Percentiles rank a stretch among this genome's conserved stretches.
Evolutionary conservation across 108 stramenopile species (phyloP).

Genomic region (Cyclotella atomus): DNA sequence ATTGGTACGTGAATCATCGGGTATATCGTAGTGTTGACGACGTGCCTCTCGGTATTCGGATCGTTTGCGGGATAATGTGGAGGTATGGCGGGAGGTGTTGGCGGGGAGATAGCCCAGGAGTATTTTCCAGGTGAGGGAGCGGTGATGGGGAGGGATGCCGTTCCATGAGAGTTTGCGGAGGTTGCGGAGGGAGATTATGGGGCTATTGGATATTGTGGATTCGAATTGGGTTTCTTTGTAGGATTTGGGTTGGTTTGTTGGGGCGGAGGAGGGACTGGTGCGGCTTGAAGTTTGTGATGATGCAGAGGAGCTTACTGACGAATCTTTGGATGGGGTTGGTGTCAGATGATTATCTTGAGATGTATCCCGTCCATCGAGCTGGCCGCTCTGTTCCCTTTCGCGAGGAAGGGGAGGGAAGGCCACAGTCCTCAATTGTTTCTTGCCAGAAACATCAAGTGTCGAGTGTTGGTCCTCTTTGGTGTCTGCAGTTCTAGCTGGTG

Average conservation of each 20-base stretch:
- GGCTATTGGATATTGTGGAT: constrained; percentile 43
- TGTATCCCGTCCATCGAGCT: neutral
- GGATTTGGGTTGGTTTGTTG: constrained; percentile 29
- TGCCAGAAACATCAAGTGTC: neutral
- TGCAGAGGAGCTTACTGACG: neutral
- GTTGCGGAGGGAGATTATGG: constrained; percentile 68
- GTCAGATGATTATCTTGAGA: neutral
- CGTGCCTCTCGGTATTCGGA: constrained; percentile 86
- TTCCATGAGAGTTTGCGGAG: constrained; percentile 80
- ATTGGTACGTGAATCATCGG: constrained; percentile 75
- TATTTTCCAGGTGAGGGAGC: constrained; percentile 79
- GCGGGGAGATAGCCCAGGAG: constrained; percentile 82
- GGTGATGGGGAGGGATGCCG: constrained; percentile 74
- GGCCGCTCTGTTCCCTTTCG: constrained; percentile 6
- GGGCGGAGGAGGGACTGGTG: constrained; percentile 47
- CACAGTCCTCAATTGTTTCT: constrained; percentile 20
- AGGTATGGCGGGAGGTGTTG: constrained; percentile 62
- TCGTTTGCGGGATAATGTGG: constrained; percentile 73
- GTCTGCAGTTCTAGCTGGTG: constrained; percentile 10
- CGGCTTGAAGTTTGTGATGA: constrained; percentile 40
- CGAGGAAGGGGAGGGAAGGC: constrained; percentile 33
- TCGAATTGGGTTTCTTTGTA: constrained; percentile 77
- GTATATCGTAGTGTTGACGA: constrained; percentile 84
- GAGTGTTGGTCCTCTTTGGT: neutral
- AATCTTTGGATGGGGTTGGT: constrained; percentile 4